phyloP scores from a whole-genome alignment of 805 yeast species.

The Barnettozyma wickerhamii region DNA sequence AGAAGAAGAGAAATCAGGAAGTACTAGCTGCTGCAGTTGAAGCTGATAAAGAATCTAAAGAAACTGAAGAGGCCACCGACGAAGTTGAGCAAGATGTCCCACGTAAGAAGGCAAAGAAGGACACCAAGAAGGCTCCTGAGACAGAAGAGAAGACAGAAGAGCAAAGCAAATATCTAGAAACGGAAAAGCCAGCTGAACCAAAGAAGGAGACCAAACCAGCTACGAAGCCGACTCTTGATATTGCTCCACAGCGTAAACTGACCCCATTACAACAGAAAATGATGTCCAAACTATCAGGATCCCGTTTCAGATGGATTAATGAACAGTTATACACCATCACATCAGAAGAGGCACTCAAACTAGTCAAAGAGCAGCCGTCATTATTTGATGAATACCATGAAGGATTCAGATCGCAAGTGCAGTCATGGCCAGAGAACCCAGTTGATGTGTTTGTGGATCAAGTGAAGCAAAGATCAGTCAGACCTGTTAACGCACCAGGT shows the following conservation, averaged over 20 bases:
- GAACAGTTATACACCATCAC: constrained; percentile 90
- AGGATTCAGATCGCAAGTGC: constrained; percentile 94
- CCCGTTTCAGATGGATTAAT: constrained; percentile 96
- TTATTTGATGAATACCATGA: constrained; percentile 92
- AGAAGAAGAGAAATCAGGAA: constrained; percentile 20
- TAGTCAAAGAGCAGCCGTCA: constrained; percentile 78
- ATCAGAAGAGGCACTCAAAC: constrained; percentile 68
- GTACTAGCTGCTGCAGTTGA: constrained; percentile 1
- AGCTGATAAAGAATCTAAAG: constrained; percentile 5
- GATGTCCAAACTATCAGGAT: constrained; percentile 92
- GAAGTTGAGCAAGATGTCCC: background rate
- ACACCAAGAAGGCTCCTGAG: constrained; percentile 5
- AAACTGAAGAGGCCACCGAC: constrained; percentile 6
- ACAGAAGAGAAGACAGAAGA: constrained; percentile 1
- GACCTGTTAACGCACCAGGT: constrained; percentile 90
- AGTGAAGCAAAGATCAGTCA: constrained; percentile 52
- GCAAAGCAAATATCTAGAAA: no score
- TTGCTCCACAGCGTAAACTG: constrained; percentile 39
- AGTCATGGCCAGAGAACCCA: constrained; percentile 98
- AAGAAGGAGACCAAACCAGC: background rate
- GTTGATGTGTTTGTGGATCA: constrained; percentile 84
- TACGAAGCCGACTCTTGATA: constrained; percentile 15
- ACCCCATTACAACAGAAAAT: constrained; percentile 92
- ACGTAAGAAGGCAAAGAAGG: background rate
- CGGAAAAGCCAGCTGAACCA: no score